phyloP scores from a whole-genome alignment of 345 rosid genomes.

The Trapa incisa region DNA sequence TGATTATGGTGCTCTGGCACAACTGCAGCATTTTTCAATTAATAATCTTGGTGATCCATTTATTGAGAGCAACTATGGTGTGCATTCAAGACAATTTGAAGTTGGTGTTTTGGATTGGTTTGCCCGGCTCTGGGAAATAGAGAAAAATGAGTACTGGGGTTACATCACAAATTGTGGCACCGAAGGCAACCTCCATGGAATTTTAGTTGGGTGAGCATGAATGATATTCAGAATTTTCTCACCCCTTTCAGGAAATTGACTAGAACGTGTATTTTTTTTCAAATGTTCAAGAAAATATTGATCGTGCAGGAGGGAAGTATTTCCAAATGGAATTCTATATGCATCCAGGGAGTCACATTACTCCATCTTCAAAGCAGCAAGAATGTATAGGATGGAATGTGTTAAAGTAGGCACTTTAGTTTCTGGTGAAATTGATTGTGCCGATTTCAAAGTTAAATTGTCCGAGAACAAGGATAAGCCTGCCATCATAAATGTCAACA shows the following conservation, averaged over 20 bases:
- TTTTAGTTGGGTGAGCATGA: slow-evolving; percentile 65
- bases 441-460: too few relatives aligned
- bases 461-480: too few relatives aligned
- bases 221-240: not conserved
- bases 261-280: too few relatives aligned
- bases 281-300: not conserved
- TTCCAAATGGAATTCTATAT: slow-evolving; percentile 81
- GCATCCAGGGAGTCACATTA: slow-evolving; percentile 83
- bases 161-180: slow-evolving; percentile 96
- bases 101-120: slow-evolving; percentile 98
- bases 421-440: too few relatives aligned
- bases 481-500: too few relatives aligned
- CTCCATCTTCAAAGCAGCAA: slow-evolving; percentile 85
- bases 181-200: slow-evolving; percentile 97
- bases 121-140: slow-evolving; percentile 94
- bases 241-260: not conserved
- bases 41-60: slow-evolving; percentile 97
- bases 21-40: slow-evolving; percentile 89
- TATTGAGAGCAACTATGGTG: slow-evolving; percentile 94
- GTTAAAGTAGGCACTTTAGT: slow-evolving; percentile 53
- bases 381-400: slow-evolving; percentile 91
- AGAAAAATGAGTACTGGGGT: slow-evolving; percentile 90
- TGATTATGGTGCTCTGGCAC: slow-evolving; percentile 83
- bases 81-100: slow-evolving; percentile 96
- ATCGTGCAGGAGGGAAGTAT: slow-evolving; percentile 60